Base-by-base conservation (phyloP, 1,139 yeast genomes). In the Blastobotrys illinoisensis region DNA sequence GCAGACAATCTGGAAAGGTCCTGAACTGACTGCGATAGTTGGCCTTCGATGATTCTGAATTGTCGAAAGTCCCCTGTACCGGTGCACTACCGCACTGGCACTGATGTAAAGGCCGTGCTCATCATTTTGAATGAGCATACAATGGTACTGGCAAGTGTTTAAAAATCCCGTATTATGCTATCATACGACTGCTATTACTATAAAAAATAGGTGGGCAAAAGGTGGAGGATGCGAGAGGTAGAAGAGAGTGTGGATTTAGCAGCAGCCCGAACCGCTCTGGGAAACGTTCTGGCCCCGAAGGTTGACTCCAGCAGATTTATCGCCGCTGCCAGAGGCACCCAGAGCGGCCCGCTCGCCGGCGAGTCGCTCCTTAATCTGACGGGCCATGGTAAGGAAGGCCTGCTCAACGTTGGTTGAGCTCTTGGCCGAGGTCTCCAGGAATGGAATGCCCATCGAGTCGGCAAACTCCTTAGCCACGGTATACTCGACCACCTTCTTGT, bases 381-480 rank as follows among this genome's bases (percentile, higher is more conserved):
- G 86, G 9, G 99, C 97, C 99, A 93, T 93, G 62, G 97, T 89
- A 78, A 89, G 84, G 76, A 93, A 93, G 14, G 99, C 98, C 74
- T 93, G 97, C 73, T 95, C 99, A 64, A 93, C 99, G 70, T 93
- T 93, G 58, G 97, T 89, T 44, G 97, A 87, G 65, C 88, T 87
- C 71, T 91, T 83, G 36, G 99, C 99, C 36, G 96, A 87, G 11
- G 99, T 95, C 75, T 93, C 99, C 74, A 93, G 81, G 74, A 93
- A 90, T 57, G 97, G 97, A 67, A 93, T 88, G 63, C 91, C 95
- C 72, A 93, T 83, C 40, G 96, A 88, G 72, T 93, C 98, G 51
- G 99, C 97, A 78, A 90, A 93, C 75, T 93, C 99, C 78, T 91
- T 90, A 48, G 99, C 99, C 54, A 89, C 93, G 56, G 96, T 88